Evolutionary conservation across 2,329 filamentous ascomycete species (phyloP).

Genomic region (Capronia americana): DNA sequence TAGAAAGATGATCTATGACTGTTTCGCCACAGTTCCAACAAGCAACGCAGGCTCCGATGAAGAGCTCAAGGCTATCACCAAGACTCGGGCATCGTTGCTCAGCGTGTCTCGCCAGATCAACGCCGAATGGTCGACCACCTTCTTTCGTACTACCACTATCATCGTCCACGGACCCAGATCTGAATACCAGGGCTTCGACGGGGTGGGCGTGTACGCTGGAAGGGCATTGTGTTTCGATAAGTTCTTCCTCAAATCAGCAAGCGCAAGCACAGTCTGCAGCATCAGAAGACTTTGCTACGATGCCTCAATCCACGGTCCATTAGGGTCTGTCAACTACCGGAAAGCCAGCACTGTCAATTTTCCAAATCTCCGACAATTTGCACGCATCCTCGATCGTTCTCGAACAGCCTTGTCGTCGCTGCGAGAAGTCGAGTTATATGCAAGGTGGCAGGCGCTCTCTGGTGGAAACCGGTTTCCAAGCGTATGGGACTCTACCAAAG

Average conservation of each 20-base stretch:
- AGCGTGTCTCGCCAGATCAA: neutral
- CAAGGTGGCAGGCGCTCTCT: neutral
- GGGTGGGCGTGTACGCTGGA: neutral
- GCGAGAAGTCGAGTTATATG: neutral
- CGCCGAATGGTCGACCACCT: constrained; percentile 6
- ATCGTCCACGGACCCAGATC: constrained; percentile 2
- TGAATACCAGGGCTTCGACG: neutral
- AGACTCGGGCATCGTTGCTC: neutral
- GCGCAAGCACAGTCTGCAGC: neutral
- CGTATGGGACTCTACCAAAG: neutral
- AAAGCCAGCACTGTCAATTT: neutral
- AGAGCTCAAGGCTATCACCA: neutral
- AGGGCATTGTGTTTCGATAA: neutral
- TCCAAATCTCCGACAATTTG: neutral
- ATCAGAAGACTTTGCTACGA: constrained; percentile 4
- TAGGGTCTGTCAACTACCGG: neutral
- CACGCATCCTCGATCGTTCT: neutral
- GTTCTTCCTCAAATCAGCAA: neutral
- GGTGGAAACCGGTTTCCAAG: neutral
- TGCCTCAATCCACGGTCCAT: constrained; percentile 4
- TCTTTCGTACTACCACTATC: constrained; percentile 3
- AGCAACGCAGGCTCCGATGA: neutral
- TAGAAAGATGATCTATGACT: neutral
- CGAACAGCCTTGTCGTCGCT: neutral
- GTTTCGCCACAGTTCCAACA: neutral